phyloP scores from a whole-genome alignment of 441 rosid genomes.

The Pelargonium cotyledonis region DNA sequence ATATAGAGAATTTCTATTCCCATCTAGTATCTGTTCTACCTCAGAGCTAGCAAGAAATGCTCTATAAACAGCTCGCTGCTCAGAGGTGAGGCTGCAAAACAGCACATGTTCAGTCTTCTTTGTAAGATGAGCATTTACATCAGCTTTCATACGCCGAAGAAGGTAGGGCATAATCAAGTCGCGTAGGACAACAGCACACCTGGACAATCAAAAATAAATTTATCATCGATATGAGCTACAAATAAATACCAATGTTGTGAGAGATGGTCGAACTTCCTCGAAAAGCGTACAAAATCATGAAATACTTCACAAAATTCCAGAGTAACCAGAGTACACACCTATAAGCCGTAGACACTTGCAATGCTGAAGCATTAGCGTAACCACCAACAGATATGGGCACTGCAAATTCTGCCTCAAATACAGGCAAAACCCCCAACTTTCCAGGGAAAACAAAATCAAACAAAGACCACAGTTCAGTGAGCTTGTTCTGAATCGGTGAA shows the following conservation, averaged over 20 bases:
- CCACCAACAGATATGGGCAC: constrained; percentile 96
- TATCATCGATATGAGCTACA: constrained; percentile 11
- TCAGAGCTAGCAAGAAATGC: constrained; percentile 97
- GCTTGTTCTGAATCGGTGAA: constrained; percentile 91
- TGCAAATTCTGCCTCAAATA: constrained; percentile 93
- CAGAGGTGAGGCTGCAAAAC: constrained; percentile 85
- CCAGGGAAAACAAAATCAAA: constrained; percentile 99
- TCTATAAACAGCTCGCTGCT: constrained; percentile 77
- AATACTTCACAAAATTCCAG: constrained; percentile 5
- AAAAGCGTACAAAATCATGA: background rate
- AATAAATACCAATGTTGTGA: background rate
- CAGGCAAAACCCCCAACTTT: constrained; percentile 87
- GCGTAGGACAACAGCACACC: constrained; percentile 96
- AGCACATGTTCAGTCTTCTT: constrained; percentile 92
- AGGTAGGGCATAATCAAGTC: constrained; percentile 97
- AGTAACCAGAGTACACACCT: constrained; percentile 38
- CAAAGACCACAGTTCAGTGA: constrained; percentile 87
- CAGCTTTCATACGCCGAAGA: constrained; percentile 85
- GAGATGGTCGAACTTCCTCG: background rate
- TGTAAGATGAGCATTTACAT: constrained; percentile 81
- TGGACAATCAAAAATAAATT: constrained; percentile 27
- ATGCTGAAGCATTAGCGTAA: constrained; percentile 94
- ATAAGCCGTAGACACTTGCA: constrained; percentile 96
- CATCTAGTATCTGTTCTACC: constrained; percentile 80
- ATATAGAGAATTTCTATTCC: constrained; percentile 69